Conservation (phyloP, 2,329 filamentous ascomycete genomes). For the Ophidiomyces ophidiicola region DNA sequence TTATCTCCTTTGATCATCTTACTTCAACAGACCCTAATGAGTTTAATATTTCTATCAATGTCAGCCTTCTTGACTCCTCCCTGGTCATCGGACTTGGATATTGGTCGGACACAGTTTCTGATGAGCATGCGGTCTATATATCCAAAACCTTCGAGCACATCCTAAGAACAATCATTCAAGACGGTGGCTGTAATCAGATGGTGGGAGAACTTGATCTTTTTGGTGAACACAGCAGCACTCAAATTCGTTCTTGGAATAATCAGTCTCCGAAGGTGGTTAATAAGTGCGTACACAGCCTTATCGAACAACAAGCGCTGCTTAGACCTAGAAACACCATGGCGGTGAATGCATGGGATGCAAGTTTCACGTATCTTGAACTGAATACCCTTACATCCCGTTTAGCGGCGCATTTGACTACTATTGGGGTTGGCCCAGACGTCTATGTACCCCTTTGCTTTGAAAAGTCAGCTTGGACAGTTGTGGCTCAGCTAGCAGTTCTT, state of each 20-base stretch:
- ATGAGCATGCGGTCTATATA: conserved; percentile 22
- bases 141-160: conserved; percentile 26
- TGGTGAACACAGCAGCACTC: conserved; percentile 22
- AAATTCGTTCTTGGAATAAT: conserved; percentile 27
- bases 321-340: conserved; percentile 19
- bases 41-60: conserved; percentile 14
- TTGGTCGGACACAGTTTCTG: conserved; percentile 29
- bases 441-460: conserved; percentile 34
- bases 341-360: conserved; percentile 19
- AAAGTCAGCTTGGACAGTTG: conserved; percentile 34
- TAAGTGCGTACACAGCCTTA: conserved; percentile 28
- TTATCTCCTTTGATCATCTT: conserved; percentile 13
- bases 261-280: conserved; percentile 21
- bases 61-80: conserved; percentile 11
- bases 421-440: conserved; percentile 31
- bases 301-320: conserved; percentile 29
- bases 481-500: conserved; percentile 31
- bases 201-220: conserved; percentile 25
- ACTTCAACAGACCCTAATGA: conserved; percentile 14
- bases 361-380: conserved; percentile 28
- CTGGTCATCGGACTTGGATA: conserved; percentile 14
- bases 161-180: conserved; percentile 20
- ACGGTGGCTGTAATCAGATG: conserved; percentile 7
- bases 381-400: conserved; percentile 28
- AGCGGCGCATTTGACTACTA: conserved; percentile 26